phyloP scores from a whole-genome alignment of 163 green algal species.

The Chlamydomonas reinhardtii region DNA sequence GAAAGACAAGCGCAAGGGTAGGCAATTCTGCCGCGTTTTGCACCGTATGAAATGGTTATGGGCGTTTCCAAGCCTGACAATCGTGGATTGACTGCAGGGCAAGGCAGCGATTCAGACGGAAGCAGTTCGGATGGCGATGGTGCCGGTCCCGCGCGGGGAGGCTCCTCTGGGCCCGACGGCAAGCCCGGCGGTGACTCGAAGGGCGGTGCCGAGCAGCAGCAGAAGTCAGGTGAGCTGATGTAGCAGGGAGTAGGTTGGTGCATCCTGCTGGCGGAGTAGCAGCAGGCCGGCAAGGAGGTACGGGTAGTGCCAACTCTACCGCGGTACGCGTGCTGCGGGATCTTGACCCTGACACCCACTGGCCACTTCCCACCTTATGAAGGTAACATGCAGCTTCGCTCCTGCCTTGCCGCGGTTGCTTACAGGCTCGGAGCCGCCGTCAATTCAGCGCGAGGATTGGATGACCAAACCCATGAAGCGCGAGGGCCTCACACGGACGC shows the following conservation, averaged over 20 bases:
- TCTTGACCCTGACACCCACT: no score
- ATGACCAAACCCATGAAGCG: slow-evolving; percentile 78
- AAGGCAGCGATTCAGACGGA: neutral
- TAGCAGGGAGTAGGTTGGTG: no score
- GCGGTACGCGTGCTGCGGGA: no score
- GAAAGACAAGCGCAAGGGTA: neutral
- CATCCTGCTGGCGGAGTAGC: no score
- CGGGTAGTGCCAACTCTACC: no score
- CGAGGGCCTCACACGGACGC: neutral
- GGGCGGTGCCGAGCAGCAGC: no score
- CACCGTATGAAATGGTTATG: no score
- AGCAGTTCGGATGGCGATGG: slow-evolving; percentile 23
- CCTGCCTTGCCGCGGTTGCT: neutral
- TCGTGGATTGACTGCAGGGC: neutral
- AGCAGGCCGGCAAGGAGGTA: no score
- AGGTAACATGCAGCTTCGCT: no score
- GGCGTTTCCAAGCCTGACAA: no score
- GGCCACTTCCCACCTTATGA: no score
- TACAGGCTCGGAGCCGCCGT: neutral
- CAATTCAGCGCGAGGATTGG: slow-evolving; percentile 75
- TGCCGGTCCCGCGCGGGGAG: neutral
- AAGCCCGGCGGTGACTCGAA: neutral
- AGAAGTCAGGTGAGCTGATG: neutral
- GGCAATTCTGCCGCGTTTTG: neutral
- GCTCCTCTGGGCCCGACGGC: neutral